Evolutionary conservation across 2,329 filamentous ascomycete species (phyloP).

Genomic region (Clonostachys solani): DNA sequence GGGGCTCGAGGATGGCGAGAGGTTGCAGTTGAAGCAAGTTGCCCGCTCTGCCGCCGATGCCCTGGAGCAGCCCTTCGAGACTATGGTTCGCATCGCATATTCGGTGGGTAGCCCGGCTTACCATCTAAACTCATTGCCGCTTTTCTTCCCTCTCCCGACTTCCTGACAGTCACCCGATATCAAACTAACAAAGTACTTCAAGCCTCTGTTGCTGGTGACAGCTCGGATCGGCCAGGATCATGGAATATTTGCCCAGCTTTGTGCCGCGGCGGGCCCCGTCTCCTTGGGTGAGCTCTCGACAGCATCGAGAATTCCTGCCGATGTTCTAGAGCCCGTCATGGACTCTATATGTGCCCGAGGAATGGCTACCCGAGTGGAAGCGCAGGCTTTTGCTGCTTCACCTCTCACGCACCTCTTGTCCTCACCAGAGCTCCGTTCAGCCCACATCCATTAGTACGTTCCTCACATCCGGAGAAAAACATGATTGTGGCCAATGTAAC

Average conservation of each 20-base stretch:
- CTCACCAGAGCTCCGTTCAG: too few relatives aligned
- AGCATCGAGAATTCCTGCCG: constrained; percentile 1
- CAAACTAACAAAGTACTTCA: too few relatives aligned
- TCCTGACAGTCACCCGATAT: too few relatives aligned
- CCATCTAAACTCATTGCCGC: too few relatives aligned
- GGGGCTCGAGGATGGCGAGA: neutral
- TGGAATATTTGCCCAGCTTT: constrained; percentile 6
- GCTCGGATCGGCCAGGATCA: constrained; percentile 6
- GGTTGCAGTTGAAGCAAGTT: neutral
- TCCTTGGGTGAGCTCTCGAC: constrained; percentile 3
- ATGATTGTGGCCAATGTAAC: constrained; percentile 5
- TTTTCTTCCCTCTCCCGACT: too few relatives aligned
- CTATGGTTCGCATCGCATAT: neutral
- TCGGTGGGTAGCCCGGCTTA: too few relatives aligned
- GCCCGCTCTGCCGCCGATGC: neutral
- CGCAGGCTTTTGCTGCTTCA: constrained; percentile 2
- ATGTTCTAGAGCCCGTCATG: constrained; percentile 4
- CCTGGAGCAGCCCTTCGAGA: neutral
- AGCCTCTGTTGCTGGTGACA: neutral
- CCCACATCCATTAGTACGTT: too few relatives aligned
- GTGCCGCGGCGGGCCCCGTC: constrained; percentile 3
- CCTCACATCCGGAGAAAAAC: constrained; percentile 2
- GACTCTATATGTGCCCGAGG: constrained; percentile 4
- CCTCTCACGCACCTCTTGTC: neutral
- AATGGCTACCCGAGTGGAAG: constrained; percentile 1